Percentiles rank a stretch among this genome's conserved stretches.
These are phyloP conservation scores for Aspergillus sp. DNA, from an alignment of 2,329 filamentous ascomycete species.

Conservation along the genomic window DNA sequence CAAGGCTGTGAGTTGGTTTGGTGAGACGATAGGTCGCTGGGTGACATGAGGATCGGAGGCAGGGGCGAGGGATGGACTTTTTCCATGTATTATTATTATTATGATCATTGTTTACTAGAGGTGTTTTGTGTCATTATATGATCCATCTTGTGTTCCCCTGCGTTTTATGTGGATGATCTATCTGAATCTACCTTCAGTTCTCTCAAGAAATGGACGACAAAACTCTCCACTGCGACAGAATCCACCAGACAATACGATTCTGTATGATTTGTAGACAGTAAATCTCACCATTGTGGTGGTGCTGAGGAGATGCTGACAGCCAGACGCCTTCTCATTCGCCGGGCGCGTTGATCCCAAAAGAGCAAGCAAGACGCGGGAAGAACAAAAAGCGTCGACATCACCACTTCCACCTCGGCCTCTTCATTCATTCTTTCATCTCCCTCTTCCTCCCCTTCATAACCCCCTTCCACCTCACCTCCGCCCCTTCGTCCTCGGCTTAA, in stretches of 20 bases:
- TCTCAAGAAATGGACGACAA: too few species aligned
- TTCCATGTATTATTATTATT: slow-evolving; percentile 16
- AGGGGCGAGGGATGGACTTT: not conserved
- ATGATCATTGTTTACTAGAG: not conserved
- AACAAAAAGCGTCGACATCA: slow-evolving; percentile 10
- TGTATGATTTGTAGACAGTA: too few species aligned
- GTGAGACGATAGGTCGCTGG: slow-evolving; percentile 44
- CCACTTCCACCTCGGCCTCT: slow-evolving; percentile 4
- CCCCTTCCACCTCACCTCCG: not conserved
- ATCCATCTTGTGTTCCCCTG: not conserved
- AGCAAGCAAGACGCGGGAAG: slow-evolving; percentile 7
- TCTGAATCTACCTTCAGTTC: not conserved
- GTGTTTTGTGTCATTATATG: too few species aligned
- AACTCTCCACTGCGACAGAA: too few species aligned
- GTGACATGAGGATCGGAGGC: slow-evolving; percentile 26
- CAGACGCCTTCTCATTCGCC: slow-evolving; percentile 11
- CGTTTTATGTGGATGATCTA: not conserved
- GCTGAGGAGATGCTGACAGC: slow-evolving; percentile 7
- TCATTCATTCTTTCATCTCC: not conserved
- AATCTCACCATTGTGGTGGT: not conserved
- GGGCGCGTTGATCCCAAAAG: slow-evolving; percentile 1
- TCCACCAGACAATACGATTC: not conserved
- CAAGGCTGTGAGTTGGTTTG: slow-evolving; percentile 42
- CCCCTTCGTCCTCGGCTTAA: not conserved
- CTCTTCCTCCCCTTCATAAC: not conserved